Base-by-base conservation (phyloP, 768 basidiomycete species). In the Pisolithus tinctorius region DNA sequence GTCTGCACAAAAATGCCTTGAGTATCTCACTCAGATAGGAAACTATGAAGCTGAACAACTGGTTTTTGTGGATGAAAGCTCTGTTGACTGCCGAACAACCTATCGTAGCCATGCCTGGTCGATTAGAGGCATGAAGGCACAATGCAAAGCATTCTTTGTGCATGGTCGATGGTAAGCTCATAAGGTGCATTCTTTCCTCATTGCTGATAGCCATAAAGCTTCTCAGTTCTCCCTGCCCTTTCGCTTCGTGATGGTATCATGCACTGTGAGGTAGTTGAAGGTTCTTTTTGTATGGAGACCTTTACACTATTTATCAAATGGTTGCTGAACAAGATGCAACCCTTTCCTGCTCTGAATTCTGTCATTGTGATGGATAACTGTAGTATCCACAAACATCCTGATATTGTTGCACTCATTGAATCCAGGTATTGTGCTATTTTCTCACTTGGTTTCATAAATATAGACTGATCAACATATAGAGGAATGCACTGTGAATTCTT, bases 311-410 rank as follows among this genome's bases (percentile, higher is more conserved):
- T 71, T 49, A 57, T 76, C 16, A 50, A 63, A 3, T 59, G 60
- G 2, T 50, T 74, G 1, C 62, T 75, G 0, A 57, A 63, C 30
- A 30, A 55, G 3, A 75, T 75, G 73, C 55, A 70, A 17, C 71
- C 68, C 4, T 74, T 52, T 44, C 72, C 70, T 0, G 47, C 17
- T 0, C 59, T 52, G 14, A 69, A 72, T 13, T 71, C 69, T 23
- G 70, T 72, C 4, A 48, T 74, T 47, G 60, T 74, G 13, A 67
- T 74, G 64, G 71, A 74, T 52, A 72, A 74, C 55, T 64, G 63
- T 11, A 27, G 47, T 1, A 70, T 72, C 25, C 71, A 74, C 54
- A 60, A 72, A 16, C 62, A 64, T n/a, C n/a, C n/a, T n/a, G n/a
- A n/a, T n/a, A n/a, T n/a, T n/a, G n/a, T n/a, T n/a, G n/a, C n/a